These are phyloP conservation scores for Elsinoe ampelina DNA, from an alignment of 2,329 filamentous ascomycete genomes.

Conservation along the genomic window DNA sequence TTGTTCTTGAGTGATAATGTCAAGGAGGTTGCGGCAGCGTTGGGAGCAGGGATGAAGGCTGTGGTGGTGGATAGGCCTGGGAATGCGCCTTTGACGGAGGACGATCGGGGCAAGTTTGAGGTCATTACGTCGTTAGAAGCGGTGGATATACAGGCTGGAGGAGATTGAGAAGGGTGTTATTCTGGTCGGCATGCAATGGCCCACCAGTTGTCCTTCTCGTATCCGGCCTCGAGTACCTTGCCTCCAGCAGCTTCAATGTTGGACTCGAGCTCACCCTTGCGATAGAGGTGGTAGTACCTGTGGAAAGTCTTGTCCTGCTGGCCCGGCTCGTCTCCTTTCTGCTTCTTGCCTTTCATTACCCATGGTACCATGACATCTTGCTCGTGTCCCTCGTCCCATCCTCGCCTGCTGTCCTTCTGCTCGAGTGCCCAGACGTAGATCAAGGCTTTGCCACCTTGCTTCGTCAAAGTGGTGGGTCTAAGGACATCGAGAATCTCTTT, in stretches of 20 bases:
- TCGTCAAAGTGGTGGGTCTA: conserved; percentile 20
- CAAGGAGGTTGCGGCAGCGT: conserved; percentile 42
- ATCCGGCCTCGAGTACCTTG: conserved; percentile 66
- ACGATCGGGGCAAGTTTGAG: conserved; percentile 30
- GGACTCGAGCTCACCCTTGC: conserved; percentile 73
- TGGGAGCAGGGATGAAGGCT: conserved; percentile 33
- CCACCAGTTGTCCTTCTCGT: conserved; percentile 99
- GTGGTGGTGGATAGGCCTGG: conserved; percentile 52
- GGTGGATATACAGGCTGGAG: conserved; percentile 16
- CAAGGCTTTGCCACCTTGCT: conserved; percentile 54
- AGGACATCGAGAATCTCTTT: conserved; percentile 60
- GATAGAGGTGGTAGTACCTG: conserved; percentile 90
- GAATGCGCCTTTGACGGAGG: conserved; percentile 53
- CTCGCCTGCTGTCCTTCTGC: conserved; percentile 74
- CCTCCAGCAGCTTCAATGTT: conserved; percentile 70
- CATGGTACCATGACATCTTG: conserved; percentile 96
- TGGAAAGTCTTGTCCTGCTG: conserved; percentile 56
- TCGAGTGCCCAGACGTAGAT: conserved; percentile 95
- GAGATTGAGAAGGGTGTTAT: neutral
- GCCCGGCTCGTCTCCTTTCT: conserved; percentile 20
- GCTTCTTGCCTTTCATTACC: conserved; percentile 52
- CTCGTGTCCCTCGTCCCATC: conserved; percentile 73
- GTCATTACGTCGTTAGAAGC: conserved; percentile 20
- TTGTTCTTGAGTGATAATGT: conserved; percentile 78
- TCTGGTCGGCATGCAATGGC: conserved; percentile 45